Conservation (phyloP, 768 basidiomycete species). For the Pleurotus cornucopiae region DNA sequence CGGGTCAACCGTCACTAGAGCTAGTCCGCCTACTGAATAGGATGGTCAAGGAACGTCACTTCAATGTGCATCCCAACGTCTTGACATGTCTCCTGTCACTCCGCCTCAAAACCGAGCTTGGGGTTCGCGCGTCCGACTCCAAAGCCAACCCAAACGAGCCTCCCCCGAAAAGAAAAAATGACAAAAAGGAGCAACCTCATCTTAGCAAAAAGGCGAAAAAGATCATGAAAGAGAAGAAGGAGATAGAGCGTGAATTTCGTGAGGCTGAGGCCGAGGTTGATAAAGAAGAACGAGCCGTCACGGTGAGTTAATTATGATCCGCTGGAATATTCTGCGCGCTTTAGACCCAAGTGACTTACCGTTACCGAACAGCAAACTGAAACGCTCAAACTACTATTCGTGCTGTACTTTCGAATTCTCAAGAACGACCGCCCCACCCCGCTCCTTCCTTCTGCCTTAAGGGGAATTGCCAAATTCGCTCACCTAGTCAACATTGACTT, state of each 20-base stretch:
- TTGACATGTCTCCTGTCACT: conserved; percentile 81
- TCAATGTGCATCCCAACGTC: conserved; percentile 86
- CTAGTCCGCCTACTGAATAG: conserved; percentile 86
- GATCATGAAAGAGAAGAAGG: conserved; percentile 80
- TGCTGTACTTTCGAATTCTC: conserved; percentile 93
- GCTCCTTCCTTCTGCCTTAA: conserved; percentile 81
- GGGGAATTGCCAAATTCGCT: conserved; percentile 89
- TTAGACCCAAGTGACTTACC: conserved; percentile 1
- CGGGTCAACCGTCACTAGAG: conserved; percentile 81
- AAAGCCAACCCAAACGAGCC: conserved; percentile 51
- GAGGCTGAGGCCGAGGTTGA: conserved; percentile 95
- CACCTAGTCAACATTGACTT: conserved; percentile 98
- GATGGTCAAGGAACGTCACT: conserved; percentile 93
- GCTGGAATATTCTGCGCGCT: conserved; percentile 10
- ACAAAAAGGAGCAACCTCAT: conserved; percentile 64
- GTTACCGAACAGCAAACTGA: conserved; percentile 77
- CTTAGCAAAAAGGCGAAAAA: conserved; percentile 92
- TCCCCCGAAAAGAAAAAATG: conserved; percentile 44
- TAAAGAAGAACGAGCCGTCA: conserved; percentile 79
- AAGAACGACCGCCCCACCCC: conserved; percentile 79
- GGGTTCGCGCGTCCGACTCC: conserved; percentile 71
- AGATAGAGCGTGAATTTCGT: conserved; percentile 85
- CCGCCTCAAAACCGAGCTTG: conserved; percentile 82
- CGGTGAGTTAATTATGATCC: conserved; percentile 46
- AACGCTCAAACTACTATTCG: conserved; percentile 95